phyloP scores from a whole-genome alignment of 2,329 filamentous ascomycete genomes.

The Pyricularia grisea region DNA sequence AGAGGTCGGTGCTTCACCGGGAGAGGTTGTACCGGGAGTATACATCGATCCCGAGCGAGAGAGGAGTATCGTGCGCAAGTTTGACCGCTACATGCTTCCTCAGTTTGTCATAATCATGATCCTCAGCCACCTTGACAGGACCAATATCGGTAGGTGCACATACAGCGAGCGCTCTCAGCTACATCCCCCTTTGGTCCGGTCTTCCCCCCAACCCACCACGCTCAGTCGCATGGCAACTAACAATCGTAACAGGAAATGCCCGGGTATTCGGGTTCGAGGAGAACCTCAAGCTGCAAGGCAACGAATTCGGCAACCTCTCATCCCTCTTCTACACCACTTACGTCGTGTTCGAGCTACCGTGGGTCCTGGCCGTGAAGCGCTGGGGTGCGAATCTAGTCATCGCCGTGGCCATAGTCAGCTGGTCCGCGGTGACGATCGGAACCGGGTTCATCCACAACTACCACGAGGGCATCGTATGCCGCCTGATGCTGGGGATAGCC shows the following conservation, averaged over 20 bases:
- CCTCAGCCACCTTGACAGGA: slow-evolving; percentile 8
- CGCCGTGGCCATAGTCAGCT: slow-evolving; percentile 3
- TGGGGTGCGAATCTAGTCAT: not conserved
- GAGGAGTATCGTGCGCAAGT: slow-evolving; percentile 9
- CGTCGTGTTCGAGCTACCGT: slow-evolving; percentile 5
- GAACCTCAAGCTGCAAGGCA: slow-evolving; percentile 8
- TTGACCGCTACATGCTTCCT: slow-evolving; percentile 10
- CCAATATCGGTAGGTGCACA: slow-evolving; percentile 7
- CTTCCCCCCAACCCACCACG: not conserved
- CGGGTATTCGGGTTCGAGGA: slow-evolving; percentile 8
- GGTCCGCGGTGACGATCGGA: slow-evolving; percentile 7
- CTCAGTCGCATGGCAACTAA: not conserved
- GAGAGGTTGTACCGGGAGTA: not conserved
- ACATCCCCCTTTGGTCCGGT: not conserved
- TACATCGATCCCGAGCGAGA: slow-evolving; percentile 11
- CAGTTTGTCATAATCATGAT: slow-evolving; percentile 7
- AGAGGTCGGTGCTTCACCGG: not conserved
- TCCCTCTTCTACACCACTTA: slow-evolving; percentile 8
- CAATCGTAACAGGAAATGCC: slow-evolving; percentile 6
- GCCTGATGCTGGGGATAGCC: slow-evolving; percentile 9
- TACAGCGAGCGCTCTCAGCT: not conserved
- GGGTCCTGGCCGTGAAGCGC: slow-evolving; percentile 1
- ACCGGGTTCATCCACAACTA: slow-evolving; percentile 9
- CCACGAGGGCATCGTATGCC: slow-evolving; percentile 6
- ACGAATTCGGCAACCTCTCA: slow-evolving; percentile 9